Conservation (phyloP, 768 basidiomycete species). For the Nevesoporus exiguus region DNA sequence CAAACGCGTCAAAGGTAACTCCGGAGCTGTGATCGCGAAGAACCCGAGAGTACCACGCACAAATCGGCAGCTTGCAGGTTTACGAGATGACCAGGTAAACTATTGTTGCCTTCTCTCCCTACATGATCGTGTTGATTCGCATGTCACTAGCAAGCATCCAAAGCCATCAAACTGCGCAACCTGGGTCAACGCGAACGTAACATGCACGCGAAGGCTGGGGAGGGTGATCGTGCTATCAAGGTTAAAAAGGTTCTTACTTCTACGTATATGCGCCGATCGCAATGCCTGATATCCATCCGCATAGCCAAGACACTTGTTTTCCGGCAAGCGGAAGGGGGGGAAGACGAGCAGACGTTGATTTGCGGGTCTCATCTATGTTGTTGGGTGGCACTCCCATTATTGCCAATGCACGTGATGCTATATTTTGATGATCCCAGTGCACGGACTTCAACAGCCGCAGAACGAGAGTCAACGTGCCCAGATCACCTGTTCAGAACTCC, state of each 20-base stretch:
- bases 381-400: slow-evolving; percentile 2
- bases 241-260: slow-evolving; percentile 70
- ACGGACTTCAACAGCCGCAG: no score
- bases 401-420: no score
- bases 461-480: no score
- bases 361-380: slow-evolving; percentile 1
- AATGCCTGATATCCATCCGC: slow-evolving; percentile 9
- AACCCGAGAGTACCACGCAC: slow-evolving; percentile 57
- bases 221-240: slow-evolving; percentile 79
- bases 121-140: neutral
- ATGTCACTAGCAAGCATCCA: slow-evolving; percentile 64
- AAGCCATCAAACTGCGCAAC: slow-evolving; percentile 79
- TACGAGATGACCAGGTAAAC: slow-evolving; percentile 68
- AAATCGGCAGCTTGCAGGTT: slow-evolving; percentile 73
- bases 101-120: neutral
- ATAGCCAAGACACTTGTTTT: slow-evolving; percentile 83
- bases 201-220: slow-evolving; percentile 85
- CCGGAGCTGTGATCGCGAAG: slow-evolving; percentile 52
- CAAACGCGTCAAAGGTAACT: slow-evolving; percentile 62
- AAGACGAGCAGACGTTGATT: slow-evolving; percentile 74
- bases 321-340: slow-evolving; percentile 81
- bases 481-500: no score
- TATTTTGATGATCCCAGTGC: no score
- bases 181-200: slow-evolving; percentile 86
- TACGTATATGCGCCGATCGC: neutral